Conservation (phyloP, 1,139 yeast genomes). For the Casaregolazyma suthepensis region DNA sequence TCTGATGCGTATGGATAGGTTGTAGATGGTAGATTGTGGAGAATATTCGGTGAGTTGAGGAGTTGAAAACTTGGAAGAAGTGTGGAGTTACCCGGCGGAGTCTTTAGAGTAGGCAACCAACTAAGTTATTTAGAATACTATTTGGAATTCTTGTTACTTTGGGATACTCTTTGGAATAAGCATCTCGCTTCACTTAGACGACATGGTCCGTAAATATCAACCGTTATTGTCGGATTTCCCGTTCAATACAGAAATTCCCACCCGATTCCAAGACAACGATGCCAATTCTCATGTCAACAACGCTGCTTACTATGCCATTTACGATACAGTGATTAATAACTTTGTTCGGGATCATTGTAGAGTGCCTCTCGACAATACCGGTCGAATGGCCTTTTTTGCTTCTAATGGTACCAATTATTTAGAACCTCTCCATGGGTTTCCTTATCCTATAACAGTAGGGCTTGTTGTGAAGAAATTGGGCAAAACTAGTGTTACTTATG, state of each 20-base stretch:
- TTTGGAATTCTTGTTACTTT: neutral
- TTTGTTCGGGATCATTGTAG: slow-evolving; percentile 26
- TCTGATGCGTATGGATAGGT: neutral
- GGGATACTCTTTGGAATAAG: neutral
- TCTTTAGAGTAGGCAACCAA: too few species aligned
- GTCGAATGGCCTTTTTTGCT: slow-evolving; percentile 27
- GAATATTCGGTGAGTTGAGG: neutral
- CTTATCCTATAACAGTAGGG: slow-evolving; percentile 26
- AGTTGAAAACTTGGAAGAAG: too few species aligned
- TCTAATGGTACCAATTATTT: slow-evolving; percentile 27
- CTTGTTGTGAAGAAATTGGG: slow-evolving; percentile 27
- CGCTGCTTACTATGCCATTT: slow-evolving; percentile 27
- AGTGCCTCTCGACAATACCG: slow-evolving; percentile 17
- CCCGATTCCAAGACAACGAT: slow-evolving; percentile 30
- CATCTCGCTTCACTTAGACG: neutral
- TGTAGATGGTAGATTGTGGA: neutral
- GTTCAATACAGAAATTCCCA: slow-evolving; percentile 17
- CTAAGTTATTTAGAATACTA: too few species aligned
- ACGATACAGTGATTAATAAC: slow-evolving; percentile 27
- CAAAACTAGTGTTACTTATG: slow-evolving; percentile 28
- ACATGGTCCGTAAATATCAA: slow-evolving; percentile 7
- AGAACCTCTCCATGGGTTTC: slow-evolving; percentile 28
- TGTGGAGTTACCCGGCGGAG: neutral
- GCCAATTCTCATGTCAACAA: slow-evolving; percentile 31
- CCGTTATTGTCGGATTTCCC: slow-evolving; percentile 24